These are phyloP conservation scores for Physcomitrium patens DNA, from an alignment of 225 moss, liverwort and hornwort species.

Conservation along the genomic window DNA sequence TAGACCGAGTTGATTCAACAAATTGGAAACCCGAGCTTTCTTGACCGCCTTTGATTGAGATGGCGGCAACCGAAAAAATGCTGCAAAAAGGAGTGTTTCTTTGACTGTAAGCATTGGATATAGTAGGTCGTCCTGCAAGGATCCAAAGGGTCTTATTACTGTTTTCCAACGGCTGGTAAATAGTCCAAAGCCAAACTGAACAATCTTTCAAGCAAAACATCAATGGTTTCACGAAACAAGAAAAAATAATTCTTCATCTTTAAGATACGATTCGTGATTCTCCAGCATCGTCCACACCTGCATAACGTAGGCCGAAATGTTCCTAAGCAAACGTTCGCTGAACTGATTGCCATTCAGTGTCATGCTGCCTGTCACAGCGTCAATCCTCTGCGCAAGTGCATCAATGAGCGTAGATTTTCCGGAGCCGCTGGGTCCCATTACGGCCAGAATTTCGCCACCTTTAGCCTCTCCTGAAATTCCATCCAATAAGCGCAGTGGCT, in stretches of 20 bases:
- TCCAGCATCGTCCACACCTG: slow-evolving; percentile 39
- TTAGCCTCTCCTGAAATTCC: slow-evolving; percentile 77
- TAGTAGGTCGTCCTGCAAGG: slow-evolving; percentile 75
- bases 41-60: slow-evolving; percentile 60
- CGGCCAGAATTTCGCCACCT: slow-evolving; percentile 83
- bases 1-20: slow-evolving; percentile 78
- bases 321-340: slow-evolving; percentile 66
- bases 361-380: slow-evolving; percentile 70
- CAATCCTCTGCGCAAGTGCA: slow-evolving; percentile 81
- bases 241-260: too few species aligned
- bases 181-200: background rate
- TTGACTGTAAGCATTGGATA: slow-evolving; percentile 97
- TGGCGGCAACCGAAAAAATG: slow-evolving; percentile 67
- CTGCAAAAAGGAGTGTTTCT: slow-evolving; percentile 90
- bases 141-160: background rate
- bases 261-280: background rate
- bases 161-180: too few species aligned
- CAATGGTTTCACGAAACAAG: too few species aligned
- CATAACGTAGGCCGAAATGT: slow-evolving; percentile 93
- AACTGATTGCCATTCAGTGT: slow-evolving; percentile 80
- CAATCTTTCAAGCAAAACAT: background rate
- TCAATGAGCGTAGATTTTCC: slow-evolving; percentile 95
- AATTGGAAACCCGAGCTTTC: slow-evolving; percentile 58
- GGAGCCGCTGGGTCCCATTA: slow-evolving; percentile 90
- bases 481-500: slow-evolving; percentile 51